Conservation (phyloP, 2,329 filamentous ascomycete genomes). For the Exophiala viscosa region DNA sequence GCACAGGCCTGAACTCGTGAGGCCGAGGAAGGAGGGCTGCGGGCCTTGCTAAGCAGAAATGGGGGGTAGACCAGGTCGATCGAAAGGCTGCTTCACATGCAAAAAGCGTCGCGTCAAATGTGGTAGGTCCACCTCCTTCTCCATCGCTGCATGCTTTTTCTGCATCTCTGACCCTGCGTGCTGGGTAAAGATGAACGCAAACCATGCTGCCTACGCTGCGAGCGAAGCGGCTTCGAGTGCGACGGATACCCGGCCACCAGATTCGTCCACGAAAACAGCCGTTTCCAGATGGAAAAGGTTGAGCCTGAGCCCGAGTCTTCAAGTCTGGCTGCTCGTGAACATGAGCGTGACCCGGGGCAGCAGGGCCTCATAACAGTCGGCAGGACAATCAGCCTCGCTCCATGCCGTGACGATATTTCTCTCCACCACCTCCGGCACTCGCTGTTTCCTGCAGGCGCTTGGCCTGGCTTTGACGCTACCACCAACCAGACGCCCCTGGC, state of each 20-base stretch:
- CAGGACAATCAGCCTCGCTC: neutral
- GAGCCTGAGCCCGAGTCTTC: too few species aligned
- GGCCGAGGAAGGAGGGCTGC: too few species aligned
- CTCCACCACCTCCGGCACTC: neutral
- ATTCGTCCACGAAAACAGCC: neutral
- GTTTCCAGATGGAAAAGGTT: neutral
- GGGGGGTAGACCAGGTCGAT: neutral
- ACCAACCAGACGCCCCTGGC: neutral
- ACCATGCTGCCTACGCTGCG: constrained; percentile 1
- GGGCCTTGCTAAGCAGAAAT: neutral
- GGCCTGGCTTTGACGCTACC: too few species aligned
- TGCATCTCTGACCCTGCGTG: neutral
- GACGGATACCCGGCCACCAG: neutral
- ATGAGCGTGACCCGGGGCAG: neutral
- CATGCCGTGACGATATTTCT: neutral
- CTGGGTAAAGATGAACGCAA: neutral
- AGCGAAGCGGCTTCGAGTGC: neutral
- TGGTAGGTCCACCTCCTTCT: neutral
- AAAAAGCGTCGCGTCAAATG: constrained; percentile 4
- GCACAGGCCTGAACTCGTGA: too few species aligned
- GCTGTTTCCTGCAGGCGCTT: neutral
- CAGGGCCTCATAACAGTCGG: too few species aligned
- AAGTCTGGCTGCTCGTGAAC: too few species aligned
- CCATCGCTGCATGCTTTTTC: neutral
- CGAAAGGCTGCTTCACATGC: constrained; percentile 1